Base-by-base conservation (phyloP, 208 protist species). In the Crithidia thermophila region DNA sequence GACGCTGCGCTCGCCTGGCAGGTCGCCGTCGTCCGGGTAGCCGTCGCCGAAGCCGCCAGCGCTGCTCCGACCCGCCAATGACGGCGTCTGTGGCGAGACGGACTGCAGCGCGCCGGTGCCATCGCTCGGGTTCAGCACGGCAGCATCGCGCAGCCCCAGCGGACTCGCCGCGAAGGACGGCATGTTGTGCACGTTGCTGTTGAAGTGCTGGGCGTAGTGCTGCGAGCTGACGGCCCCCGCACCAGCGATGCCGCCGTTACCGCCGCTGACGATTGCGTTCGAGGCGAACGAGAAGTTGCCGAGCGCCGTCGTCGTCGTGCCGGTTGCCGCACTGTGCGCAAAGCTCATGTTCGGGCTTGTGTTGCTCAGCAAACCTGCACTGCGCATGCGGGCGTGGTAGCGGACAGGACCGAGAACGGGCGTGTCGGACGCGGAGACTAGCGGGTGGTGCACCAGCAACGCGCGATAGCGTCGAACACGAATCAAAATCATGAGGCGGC, bases 401-500 rank as follows among this genome's bases (percentile, higher is more conserved):
- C 46, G 11, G 0, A 40, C 14, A 1, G 33, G 30, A 4, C 25
- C 52, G 4, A 52, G 39, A 16, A 60, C 34, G 2, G 57, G 30
- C 9, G 58, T 53, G 23, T 14, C 21, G n/a, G 45, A 27, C 33
- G 43, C 40, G 27, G 37, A 43, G 21, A 33, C 3, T 6, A 33
- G 14, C 2, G 28, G 28, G 30, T 36, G 65, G 25, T 30, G 21
- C 31, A 62, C 13, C 28, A 72, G 40, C n/a, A 71, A 34, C 13
- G 14, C 20, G 13, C 71, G 56, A 50, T 88, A 85, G 37, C 89
- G 81, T 40, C 76, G 81, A 9, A 77, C 67, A 16, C 81, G 53
- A 39, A 92, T 82, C 33, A 71, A 43, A 33, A 91, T 60, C 89
- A 91, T 91, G 18, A 95, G 33, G 1, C 84, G 77, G 30, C 79